A percentile compares a stretch with the other conserved stretches of the same genome.
These are phyloP conservation scores for Aspergillus sojae DNA, from an alignment of 2,329 filamentous ascomycete species.

Conservation along the genomic window DNA sequence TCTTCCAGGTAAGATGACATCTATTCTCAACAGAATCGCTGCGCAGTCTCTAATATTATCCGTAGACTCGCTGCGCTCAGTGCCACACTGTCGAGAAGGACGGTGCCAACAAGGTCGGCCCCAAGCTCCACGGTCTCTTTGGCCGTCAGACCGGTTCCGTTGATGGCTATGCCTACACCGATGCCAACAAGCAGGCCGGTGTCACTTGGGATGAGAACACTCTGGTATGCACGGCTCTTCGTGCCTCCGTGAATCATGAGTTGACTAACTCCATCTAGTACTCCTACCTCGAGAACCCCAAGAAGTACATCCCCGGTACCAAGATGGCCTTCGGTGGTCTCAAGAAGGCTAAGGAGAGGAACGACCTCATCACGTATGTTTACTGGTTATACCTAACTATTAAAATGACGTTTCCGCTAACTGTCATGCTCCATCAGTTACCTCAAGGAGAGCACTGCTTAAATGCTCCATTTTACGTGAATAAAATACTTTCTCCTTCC, in stretches of 20 bases:
- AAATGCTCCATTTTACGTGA: conserved; percentile 26
- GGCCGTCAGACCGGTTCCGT: conserved; percentile 92
- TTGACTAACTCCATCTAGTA: conserved; percentile 60
- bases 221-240: conserved; percentile 63
- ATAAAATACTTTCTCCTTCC: conserved; percentile 22
- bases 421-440: conserved; percentile 29
- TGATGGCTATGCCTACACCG: conserved; percentile 94
- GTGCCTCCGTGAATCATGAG: neutral
- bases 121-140: conserved; percentile 95
- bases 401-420: conserved; percentile 15
- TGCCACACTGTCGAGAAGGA: conserved; percentile 94
- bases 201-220: conserved; percentile 84
- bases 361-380: conserved; percentile 94
- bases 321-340: conserved; percentile 99
- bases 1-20: conserved; percentile 74
- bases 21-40: neutral
- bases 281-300: conserved; percentile 99
- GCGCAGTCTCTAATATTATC: conserved; percentile 13
- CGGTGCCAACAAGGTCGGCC: conserved; percentile 97
- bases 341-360: conserved; percentile 99
- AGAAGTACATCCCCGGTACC: conserved; percentile 99
- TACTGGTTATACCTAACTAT: neutral
- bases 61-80: conserved; percentile 85
- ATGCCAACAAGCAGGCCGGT: conserved; percentile 98
- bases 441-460: conserved; percentile 42